Conservation (phyloP, 768 basidiomycete species). For the Kwoniella sp. region DNA sequence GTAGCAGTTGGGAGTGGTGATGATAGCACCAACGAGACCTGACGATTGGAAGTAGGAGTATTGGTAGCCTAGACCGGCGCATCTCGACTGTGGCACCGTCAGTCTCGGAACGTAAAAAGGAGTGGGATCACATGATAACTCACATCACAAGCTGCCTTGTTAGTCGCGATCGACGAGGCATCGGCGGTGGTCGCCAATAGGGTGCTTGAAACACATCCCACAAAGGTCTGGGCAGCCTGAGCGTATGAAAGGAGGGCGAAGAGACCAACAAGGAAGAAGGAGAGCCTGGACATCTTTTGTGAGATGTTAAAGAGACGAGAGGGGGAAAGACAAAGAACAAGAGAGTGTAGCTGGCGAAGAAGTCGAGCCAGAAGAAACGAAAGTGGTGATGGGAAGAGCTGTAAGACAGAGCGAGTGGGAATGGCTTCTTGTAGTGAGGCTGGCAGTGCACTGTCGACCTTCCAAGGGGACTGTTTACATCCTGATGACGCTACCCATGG, state of each 20-base stretch:
- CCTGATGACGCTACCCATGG: too few relatives aligned
- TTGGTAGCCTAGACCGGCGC: not conserved
- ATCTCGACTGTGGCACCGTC: not conserved
- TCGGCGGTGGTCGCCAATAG: not conserved
- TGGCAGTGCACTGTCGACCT: too few relatives aligned
- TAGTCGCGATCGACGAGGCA: not conserved
- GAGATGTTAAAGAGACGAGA: too few relatives aligned
- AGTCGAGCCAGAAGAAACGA: too few relatives aligned
- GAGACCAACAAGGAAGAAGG: too few relatives aligned
- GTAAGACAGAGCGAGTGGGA: too few relatives aligned
- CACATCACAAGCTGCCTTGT: conserved; percentile 1
- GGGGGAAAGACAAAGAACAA: too few relatives aligned
- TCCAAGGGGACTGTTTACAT: too few relatives aligned
- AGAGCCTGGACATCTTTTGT: too few relatives aligned
- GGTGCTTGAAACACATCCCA: not conserved
- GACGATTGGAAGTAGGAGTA: conserved; percentile 1
- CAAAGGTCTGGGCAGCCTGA: conserved; percentile 1
- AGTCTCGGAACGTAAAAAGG: not conserved
- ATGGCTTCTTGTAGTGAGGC: too few relatives aligned
- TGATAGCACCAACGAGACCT: not conserved
- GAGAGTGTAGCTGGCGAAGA: too few relatives aligned
- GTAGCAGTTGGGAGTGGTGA: not conserved
- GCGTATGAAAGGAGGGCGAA: not conserved
- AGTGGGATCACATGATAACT: not conserved
- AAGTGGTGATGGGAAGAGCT: too few relatives aligned